Base-by-base conservation (phyloP, 805 yeast genomes). In the Kluyveromyces starmeri region DNA sequence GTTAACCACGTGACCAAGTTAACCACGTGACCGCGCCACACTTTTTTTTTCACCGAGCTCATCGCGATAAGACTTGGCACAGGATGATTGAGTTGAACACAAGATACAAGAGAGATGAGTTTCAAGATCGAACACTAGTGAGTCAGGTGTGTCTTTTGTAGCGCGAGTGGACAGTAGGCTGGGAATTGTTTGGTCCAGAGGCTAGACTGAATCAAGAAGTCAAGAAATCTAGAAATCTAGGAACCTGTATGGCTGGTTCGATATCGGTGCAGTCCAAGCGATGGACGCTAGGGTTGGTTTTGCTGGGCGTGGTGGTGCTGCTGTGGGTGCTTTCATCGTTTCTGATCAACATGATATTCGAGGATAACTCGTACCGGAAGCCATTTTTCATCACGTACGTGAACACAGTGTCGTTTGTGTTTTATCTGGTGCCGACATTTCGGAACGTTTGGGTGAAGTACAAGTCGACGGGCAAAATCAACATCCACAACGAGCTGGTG, bases 261-360 rank as follows among this genome's bases (percentile, higher is more conserved):
- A 9, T 13, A 11, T 21, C 19, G 33, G 12, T 26, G 18, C 24
- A 20, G 23, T 30, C 33, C 34, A 51, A 39, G 35, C 45, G 46
- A 39, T 86, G 96, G 96, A 65, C 78, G 0, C 48, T 83, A 14
- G 97, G 97, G 2, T 68, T 89, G 15, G 45, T 78, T 15, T 72
- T 83, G 59, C 67, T 88, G 16, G 67, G 74, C 2, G 64, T 81
- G 28, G 97, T 88, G 28, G 84, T 89, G 18, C 55, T 83, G 1
- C 70, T 85, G 16, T 89, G 98, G 98, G 96, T 92, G 8, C 61
- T 81, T 23, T 84, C 95, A 4, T 83, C 95, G 4, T 89, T 86
- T 46, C 57, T 89, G 30, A 79, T 92, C 23, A 86, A 83, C 56
- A 78, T 75, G 27, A 64, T 84, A 26, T 81, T 84, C 46, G 85